A percentile compares a stretch with the other conserved stretches of the same genome.
Evolutionary conservation across 179 eudicot genomes (phyloP).

Genomic region (Kewa caespitosa): DNA sequence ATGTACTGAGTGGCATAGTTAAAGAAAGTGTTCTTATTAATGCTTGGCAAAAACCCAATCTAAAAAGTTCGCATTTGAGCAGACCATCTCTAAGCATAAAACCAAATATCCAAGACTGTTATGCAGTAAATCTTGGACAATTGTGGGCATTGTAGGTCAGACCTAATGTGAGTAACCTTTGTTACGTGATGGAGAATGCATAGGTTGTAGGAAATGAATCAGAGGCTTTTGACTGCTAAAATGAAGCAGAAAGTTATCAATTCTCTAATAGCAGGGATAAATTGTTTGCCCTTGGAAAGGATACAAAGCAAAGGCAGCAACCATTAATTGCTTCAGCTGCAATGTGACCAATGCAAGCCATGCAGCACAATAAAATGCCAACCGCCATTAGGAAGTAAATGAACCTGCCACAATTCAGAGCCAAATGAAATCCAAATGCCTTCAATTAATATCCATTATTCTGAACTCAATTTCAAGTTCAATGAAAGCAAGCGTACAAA

Average conservation of each 20-base stretch:
- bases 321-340: constrained; percentile 81
- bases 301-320: constrained; percentile 85
- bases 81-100: not conserved
- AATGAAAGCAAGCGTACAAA: not conserved
- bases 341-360: constrained; percentile 75
- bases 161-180: too few species aligned
- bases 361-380: constrained; percentile 53
- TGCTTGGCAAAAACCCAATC: not conserved
- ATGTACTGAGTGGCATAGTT: constrained; percentile 46
- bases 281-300: constrained; percentile 29
- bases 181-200: too few species aligned
- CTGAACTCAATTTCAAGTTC: not conserved
- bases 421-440: not conserved
- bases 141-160: not conserved
- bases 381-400: constrained; percentile 62
- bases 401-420: constrained; percentile 54
- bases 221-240: not conserved
- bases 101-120: not conserved
- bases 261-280: constrained; percentile 7
- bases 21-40: constrained; percentile 20
- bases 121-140: not conserved
- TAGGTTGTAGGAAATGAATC: not conserved
- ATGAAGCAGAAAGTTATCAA: not conserved
- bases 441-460: not conserved
- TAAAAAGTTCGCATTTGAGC: not conserved